A percentile compares a stretch with the other conserved stretches of the same genome.
These are phyloP conservation scores for Tolypocladium tropicale DNA, from an alignment of 2,329 filamentous ascomycete species.

Conservation along the genomic window DNA sequence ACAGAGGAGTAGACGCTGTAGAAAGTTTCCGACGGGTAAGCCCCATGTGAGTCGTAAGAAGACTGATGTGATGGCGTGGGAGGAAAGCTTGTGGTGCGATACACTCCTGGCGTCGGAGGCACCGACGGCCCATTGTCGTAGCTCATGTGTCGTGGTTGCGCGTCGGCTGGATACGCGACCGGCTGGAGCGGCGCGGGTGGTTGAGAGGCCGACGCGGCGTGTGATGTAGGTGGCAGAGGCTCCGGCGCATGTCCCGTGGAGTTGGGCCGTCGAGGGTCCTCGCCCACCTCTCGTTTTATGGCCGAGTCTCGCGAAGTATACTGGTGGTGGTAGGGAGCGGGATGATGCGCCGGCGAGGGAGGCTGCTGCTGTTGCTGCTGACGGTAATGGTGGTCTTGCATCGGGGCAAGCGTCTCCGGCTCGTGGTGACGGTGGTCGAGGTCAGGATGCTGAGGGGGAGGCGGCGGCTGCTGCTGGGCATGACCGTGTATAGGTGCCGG, in stretches of 20 bases:
- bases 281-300: constrained; percentile 46
- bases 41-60: constrained; percentile 24
- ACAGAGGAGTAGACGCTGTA: constrained; percentile 33
- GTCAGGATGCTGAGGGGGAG: constrained; percentile 28
- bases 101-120: constrained; percentile 33
- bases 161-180: constrained; percentile 29
- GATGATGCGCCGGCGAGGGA: constrained; percentile 34
- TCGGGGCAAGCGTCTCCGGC: constrained; percentile 41
- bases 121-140: constrained; percentile 38
- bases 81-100: constrained; percentile 29
- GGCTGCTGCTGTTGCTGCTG: constrained; percentile 17
- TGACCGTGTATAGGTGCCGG: constrained; percentile 19
- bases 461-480: constrained; percentile 20
- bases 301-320: constrained; percentile 39
- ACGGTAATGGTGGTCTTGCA: constrained; percentile 42
- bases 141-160: constrained; percentile 40
- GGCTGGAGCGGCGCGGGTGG: constrained; percentile 19
- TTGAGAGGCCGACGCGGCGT: constrained; percentile 20
- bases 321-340: constrained; percentile 28
- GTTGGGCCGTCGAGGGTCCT: constrained; percentile 41
- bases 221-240: constrained; percentile 18
- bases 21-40: constrained; percentile 22
- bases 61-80: constrained; percentile 28
- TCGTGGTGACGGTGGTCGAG: constrained; percentile 47
- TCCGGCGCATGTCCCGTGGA: constrained; percentile 37